Evolutionary conservation across 2,329 filamentous ascomycete genomes (phyloP).

Genomic region (Penicillium olsonii): DNA sequence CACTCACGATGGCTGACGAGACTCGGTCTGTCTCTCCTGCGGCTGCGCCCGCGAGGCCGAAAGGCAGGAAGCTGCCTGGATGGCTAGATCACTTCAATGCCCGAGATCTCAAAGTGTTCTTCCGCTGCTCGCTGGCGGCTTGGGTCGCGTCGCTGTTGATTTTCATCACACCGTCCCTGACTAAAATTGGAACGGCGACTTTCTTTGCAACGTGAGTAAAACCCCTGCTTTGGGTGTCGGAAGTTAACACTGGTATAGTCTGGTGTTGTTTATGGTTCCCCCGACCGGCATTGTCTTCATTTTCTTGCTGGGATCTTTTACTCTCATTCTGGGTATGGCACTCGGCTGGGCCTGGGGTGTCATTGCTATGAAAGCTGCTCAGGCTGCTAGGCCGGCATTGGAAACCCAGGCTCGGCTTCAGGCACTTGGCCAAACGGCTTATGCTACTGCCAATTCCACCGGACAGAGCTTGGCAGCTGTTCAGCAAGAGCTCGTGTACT

Average conservation of each 20-base stretch:
- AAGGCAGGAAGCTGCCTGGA: slow-evolving; percentile 23
- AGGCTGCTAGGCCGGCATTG: slow-evolving; percentile 43
- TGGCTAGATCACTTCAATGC: slow-evolving; percentile 50
- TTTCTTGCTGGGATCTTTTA: slow-evolving; percentile 46
- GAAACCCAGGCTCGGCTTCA: slow-evolving; percentile 39
- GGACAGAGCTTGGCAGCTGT: slow-evolving; percentile 31
- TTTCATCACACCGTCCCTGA: slow-evolving; percentile 49
- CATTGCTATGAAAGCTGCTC: slow-evolving; percentile 52
- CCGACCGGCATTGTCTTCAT: slow-evolving; percentile 50
- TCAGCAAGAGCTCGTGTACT: slow-evolving; percentile 41
- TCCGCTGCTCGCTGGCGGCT: slow-evolving; percentile 50
- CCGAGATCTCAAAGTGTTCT: slow-evolving; percentile 49
- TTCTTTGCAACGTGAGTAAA: slow-evolving; percentile 46
- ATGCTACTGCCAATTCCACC: slow-evolving; percentile 35
- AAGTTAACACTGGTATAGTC: too few species aligned
- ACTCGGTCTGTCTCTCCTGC: not conserved
- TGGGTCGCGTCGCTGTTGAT: slow-evolving; percentile 52
- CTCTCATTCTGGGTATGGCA: slow-evolving; percentile 50
- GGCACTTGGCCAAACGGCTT: slow-evolving; percentile 36
- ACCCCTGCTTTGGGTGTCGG: too few species aligned
- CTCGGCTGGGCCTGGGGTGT: slow-evolving; percentile 55
- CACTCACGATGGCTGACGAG: not conserved
- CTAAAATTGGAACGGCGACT: slow-evolving; percentile 45
- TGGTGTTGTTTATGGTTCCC: slow-evolving; percentile 49
- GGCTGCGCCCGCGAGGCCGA: slow-evolving; percentile 11